phyloP scores from a whole-genome alignment of 2,329 filamentous ascomycete genomes.

The Colletotrichum sansevieriae region DNA sequence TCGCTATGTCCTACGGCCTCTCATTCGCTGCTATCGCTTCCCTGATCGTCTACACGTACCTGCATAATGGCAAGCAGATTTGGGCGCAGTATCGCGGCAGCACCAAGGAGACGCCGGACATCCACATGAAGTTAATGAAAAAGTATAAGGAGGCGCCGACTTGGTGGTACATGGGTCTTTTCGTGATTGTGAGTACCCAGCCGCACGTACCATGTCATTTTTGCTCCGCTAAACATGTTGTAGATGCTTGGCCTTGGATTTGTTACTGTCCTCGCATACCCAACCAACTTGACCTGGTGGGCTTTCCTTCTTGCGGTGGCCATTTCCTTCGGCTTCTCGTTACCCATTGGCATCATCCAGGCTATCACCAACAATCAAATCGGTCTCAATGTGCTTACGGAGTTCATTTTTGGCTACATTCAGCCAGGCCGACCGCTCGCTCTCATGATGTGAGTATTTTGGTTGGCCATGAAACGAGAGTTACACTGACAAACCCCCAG shows the following conservation, averaged over 20 bases:
- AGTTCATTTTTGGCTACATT: conserved; percentile 82
- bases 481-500: conserved; percentile 50
- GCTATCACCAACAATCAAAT: conserved; percentile 79
- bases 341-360: conserved; percentile 78
- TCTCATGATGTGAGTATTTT: conserved; percentile 73
- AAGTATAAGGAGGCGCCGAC: conserved; percentile 73
- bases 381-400: conserved; percentile 80
- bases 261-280: conserved; percentile 68
- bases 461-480: background rate
- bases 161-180: conserved; percentile 74
- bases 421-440: conserved; percentile 79
- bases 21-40: conserved; percentile 80
- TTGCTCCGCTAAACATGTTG: background rate
- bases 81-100: conserved; percentile 73
- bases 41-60: conserved; percentile 75
- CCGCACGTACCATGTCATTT: background rate
- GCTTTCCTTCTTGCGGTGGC: conserved; percentile 75
- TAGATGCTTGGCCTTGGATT: conserved; percentile 68
- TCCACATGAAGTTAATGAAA: conserved; percentile 74
- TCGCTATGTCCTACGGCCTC: conserved; percentile 77
- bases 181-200: conserved; percentile 60
- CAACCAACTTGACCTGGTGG: conserved; percentile 80
- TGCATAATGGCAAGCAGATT: conserved; percentile 77
- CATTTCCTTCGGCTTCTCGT: conserved; percentile 73
- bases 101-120: conserved; percentile 70